phyloP scores from a whole-genome alignment of 805 yeast species.

The Clavispora fructus region DNA sequence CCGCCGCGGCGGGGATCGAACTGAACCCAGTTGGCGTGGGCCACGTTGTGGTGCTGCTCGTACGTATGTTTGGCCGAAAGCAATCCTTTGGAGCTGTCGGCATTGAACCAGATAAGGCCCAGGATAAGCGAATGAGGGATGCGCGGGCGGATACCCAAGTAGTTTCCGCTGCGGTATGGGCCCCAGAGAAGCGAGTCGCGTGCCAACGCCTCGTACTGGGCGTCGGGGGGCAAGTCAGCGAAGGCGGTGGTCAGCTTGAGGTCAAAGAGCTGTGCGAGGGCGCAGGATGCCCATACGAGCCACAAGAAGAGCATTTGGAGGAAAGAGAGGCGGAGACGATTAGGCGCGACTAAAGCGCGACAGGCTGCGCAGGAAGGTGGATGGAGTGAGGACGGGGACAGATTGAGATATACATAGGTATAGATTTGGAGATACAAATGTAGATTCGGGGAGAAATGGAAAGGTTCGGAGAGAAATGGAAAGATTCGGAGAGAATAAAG shows the following conservation, averaged over 20 bases:
- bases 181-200: constrained; percentile 61
- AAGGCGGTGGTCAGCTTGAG: constrained; percentile 1
- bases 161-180: constrained; percentile 82
- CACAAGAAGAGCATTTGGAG: background rate
- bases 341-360: too few relatives aligned
- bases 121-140: constrained; percentile 68
- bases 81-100: constrained; percentile 51
- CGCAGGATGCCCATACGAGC: background rate
- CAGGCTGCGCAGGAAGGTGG: too few relatives aligned
- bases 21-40: constrained; percentile 75
- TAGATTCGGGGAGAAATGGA: too few relatives aligned
- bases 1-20: constrained; percentile 92
- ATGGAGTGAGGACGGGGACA: too few relatives aligned
- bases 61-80: constrained; percentile 65
- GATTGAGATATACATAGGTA: too few relatives aligned
- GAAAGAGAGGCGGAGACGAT: background rate
- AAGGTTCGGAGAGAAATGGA: too few relatives aligned
- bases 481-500: too few relatives aligned
- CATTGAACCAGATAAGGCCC: constrained; percentile 87
- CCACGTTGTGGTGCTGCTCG: constrained; percentile 65
- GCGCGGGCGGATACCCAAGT: constrained; percentile 81
- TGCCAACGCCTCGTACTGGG: constrained; percentile 12
- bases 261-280: background rate
- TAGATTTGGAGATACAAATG: too few relatives aligned
- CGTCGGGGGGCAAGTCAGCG: constrained; percentile 3